Conservation (phyloP, 176 grass and related monocot species). For the Elaeis guineensis region DNA sequence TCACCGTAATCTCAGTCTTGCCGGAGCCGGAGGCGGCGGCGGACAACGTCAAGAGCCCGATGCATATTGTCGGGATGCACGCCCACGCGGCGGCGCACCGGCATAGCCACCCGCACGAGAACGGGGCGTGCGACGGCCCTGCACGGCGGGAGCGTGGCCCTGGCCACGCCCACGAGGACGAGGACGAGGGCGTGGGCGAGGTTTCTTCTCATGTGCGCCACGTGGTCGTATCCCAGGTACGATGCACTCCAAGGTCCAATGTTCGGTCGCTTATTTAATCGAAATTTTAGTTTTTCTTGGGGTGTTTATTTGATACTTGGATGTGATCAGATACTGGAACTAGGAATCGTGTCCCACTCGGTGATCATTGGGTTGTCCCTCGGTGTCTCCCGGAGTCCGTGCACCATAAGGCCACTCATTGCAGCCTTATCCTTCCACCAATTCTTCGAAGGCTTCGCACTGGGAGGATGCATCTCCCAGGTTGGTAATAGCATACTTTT, state of each 20-base stretch:
- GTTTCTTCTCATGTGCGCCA: slow-evolving; percentile 3
- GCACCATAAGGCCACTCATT: slow-evolving; percentile 13
- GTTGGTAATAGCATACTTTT: background rate
- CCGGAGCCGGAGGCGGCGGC: background rate
- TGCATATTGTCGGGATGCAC: background rate
- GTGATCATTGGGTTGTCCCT: slow-evolving; percentile 7
- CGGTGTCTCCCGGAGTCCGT: slow-evolving; percentile 7
- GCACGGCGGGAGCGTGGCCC: background rate
- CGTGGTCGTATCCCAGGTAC: slow-evolving; percentile 7
- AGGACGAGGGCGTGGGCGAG: background rate
- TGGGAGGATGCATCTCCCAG: slow-evolving; percentile 16
- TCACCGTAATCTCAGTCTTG: background rate
- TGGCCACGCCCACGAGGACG: background rate
- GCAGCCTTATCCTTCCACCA: slow-evolving; percentile 13
- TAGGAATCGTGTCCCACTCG: slow-evolving; percentile 15
- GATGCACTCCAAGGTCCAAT: background rate
- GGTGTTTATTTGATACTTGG: background rate
- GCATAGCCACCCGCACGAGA: background rate
- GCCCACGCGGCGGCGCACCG: background rate
- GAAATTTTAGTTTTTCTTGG: background rate
- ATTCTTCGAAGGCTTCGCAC: slow-evolving; percentile 14
- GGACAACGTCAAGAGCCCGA: background rate
- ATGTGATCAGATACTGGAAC: slow-evolving; percentile 7
- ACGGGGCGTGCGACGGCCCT: too few relatives aligned
- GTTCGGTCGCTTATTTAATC: too few relatives aligned